Conservation (phyloP, 1,284 basidiomycete species). For the Cryptococcus jaspeensis region DNA sequence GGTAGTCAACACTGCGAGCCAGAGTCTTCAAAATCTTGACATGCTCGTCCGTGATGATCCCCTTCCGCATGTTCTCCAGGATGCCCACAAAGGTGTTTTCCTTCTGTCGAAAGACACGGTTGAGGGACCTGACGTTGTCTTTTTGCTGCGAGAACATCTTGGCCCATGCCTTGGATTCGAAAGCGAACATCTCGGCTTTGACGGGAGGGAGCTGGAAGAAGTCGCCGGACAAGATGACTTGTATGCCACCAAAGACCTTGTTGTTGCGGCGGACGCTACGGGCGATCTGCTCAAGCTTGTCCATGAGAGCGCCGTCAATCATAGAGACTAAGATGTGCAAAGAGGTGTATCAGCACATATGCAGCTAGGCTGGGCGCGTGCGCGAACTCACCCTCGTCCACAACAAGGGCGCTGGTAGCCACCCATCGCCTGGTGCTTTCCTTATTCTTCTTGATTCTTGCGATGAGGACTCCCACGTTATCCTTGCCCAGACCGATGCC, state of each 20-base stretch:
- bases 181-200: constrained; percentile 49
- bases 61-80: constrained; percentile 45
- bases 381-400: constrained; percentile 67
- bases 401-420: constrained; percentile 59
- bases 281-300: constrained; percentile 76
- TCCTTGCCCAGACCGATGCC: constrained; percentile 57
- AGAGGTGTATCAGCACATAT: not conserved
- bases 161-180: constrained; percentile 36
- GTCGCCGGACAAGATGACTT: constrained; percentile 89
- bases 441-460: constrained; percentile 51
- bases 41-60: constrained; percentile 20
- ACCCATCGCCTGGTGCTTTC: constrained; percentile 57
- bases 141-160: constrained; percentile 13
- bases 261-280: constrained; percentile 60
- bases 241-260: constrained; percentile 86
- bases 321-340: constrained; percentile 56
- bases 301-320: constrained; percentile 66
- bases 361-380: no score
- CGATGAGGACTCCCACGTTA: constrained; percentile 45
- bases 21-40: constrained; percentile 17
- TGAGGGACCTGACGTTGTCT: constrained; percentile 53
- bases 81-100: constrained; percentile 50
- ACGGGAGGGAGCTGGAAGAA: constrained; percentile 97
- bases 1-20: constrained; percentile 24
- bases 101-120: constrained; percentile 72